phyloP scores from a whole-genome alignment of 2,329 filamentous ascomycete genomes.

The Phialemoniopsis sp. region DNA sequence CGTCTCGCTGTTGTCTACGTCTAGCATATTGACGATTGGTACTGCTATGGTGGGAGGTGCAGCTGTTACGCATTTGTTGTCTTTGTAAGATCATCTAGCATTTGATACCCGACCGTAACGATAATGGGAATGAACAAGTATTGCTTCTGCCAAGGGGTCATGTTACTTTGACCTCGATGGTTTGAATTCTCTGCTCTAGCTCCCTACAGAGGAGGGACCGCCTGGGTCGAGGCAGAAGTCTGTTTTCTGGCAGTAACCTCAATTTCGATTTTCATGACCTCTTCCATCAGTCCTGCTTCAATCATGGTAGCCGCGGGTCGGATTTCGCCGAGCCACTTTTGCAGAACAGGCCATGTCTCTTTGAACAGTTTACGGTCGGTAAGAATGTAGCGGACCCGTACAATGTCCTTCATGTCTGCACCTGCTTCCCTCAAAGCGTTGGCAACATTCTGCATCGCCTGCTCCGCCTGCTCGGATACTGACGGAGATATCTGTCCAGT shows the following conservation, averaged over 20 bases:
- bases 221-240: no score
- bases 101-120: no score
- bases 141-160: no score
- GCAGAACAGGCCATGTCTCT: conserved; percentile 43
- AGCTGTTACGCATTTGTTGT: conserved; percentile 1
- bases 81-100: no score
- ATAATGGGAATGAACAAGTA: no score
- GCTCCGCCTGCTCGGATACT: conserved; percentile 43
- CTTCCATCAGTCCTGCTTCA: conserved; percentile 45
- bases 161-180: no score
- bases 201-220: no score
- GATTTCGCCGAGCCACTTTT: conserved; percentile 43
- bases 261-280: conserved; percentile 35
- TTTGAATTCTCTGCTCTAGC: no score
- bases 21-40: conserved; percentile 58
- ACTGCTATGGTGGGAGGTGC: conserved; percentile 51
- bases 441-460: conserved; percentile 42
- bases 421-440: conserved; percentile 38
- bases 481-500: conserved; percentile 38
- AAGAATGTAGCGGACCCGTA: conserved; percentile 48
- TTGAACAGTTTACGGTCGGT: conserved; percentile 42
- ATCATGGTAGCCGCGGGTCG: conserved; percentile 51
- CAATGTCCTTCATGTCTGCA: conserved; percentile 37
- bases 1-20: conserved; percentile 55
- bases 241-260: conserved; percentile 22